A percentile compares a stretch with the other conserved stretches of the same genome.
phyloP scores from a whole-genome alignment of 2,329 filamentous ascomycete genomes.

The Hymenoscyphus infarciens region DNA sequence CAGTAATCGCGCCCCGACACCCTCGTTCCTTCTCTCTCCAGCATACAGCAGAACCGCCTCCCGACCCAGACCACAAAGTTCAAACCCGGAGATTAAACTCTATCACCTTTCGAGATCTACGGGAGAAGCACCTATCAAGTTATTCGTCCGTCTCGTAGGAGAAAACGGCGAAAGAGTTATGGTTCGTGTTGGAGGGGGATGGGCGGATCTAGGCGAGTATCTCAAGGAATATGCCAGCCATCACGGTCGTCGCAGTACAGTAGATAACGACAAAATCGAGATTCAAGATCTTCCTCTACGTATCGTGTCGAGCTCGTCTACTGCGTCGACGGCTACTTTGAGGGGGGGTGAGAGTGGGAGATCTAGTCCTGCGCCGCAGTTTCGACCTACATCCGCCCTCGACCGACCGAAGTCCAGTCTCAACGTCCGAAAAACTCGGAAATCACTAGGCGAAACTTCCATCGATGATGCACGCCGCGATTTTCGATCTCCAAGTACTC shows the following conservation, averaged over 20 bases:
- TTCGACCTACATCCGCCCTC: constrained; percentile 26
- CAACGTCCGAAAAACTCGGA: constrained; percentile 30
- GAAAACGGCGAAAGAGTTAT: constrained; percentile 90
- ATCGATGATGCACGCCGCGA: constrained; percentile 7
- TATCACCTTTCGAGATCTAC: constrained; percentile 87
- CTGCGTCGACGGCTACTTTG: constrained; percentile 17
- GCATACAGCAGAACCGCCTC: constrained; percentile 44
- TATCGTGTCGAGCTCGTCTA: constrained; percentile 25
- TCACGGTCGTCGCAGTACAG: constrained; percentile 66
- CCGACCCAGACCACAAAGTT: constrained; percentile 46
- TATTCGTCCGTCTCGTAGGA: constrained; percentile 90
- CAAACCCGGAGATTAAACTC: constrained; percentile 75
- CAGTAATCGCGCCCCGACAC: constrained; percentile 51
- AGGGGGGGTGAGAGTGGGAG: constrained; percentile 39
- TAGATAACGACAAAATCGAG: constrained; percentile 51
- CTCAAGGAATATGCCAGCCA: constrained; percentile 90
- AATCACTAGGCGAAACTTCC: constrained; percentile 22
- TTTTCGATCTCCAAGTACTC: constrained; percentile 26
- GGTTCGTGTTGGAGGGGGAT: constrained; percentile 97
- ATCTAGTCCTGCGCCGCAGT: constrained; percentile 39
- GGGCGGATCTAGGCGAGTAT: constrained; percentile 94
- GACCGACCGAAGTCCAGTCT: constrained; percentile 30
- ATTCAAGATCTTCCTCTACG: constrained; percentile 50
- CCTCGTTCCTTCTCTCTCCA: constrained; percentile 67
- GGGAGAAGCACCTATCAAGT: constrained; percentile 84